Percentiles rank a stretch among this genome's conserved stretches.
phyloP scores from a whole-genome alignment of 1,284 basidiomycete genomes.

The Anthracocystis panici-leucophaei region DNA sequence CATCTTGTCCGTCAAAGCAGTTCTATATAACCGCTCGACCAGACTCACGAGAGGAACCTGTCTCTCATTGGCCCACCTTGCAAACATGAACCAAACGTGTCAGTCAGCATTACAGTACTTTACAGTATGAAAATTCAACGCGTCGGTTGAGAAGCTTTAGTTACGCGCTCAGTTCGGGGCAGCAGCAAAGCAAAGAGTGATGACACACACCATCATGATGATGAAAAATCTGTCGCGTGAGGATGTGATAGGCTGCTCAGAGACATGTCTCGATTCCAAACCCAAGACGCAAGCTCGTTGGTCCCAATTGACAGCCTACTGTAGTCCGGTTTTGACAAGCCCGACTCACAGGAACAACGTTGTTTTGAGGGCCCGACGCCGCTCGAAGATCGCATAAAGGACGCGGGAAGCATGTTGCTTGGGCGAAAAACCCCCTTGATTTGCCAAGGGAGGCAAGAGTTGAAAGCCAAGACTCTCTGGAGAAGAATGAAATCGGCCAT shows the following conservation, averaged over 20 bases:
- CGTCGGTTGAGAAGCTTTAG: neutral
- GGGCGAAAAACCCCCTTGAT: neutral
- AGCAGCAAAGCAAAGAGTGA: neutral
- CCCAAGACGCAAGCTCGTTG: neutral
- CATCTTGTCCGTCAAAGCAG: too few relatives aligned
- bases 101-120: conserved; percentile 11
- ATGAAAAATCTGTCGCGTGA: neutral
- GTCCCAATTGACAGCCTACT: neutral
- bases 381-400: conserved; percentile 6
- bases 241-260: neutral
- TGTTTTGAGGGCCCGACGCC: too few relatives aligned
- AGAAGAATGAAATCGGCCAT: neutral
- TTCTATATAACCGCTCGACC: neutral
- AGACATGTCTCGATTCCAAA: neutral
- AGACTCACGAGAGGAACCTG: neutral
- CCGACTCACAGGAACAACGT: neutral
- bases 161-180: neutral
- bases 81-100: conserved; percentile 8
- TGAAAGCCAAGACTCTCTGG: neutral
- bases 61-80: neutral
- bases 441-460: neutral
- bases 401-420: neutral
- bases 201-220: too few relatives aligned
- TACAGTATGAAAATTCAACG: conserved; percentile 9
- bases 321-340: neutral